These are phyloP conservation scores for Blastobotrys apis DNA, from an alignment of 1,139 yeast species.

Conservation along the genomic window DNA sequence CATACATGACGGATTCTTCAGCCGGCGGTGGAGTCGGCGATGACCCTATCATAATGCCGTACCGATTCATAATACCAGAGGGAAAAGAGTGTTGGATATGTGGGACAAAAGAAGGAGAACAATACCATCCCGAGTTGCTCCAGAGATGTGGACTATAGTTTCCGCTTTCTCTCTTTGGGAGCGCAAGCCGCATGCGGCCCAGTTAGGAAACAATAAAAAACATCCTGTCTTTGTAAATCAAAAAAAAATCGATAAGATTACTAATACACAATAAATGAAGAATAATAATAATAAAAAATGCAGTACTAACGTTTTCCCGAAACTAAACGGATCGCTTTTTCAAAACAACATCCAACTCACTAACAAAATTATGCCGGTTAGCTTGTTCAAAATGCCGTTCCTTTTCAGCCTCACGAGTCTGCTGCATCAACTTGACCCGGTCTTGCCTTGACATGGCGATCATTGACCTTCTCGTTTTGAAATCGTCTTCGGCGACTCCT, in stretches of 20 bases:
- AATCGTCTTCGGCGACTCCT: constrained; percentile 24
- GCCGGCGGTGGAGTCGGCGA: background rate
- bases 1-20: background rate
- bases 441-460: constrained; percentile 26
- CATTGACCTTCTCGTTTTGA: constrained; percentile 4
- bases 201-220: background rate
- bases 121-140: too few species aligned
- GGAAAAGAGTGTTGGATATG: too few species aligned
- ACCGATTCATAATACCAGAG: too few species aligned
- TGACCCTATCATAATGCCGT: too few species aligned
- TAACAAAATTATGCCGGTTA: constrained; percentile 23
- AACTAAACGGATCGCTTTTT: constrained; percentile 9
- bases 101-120: too few species aligned
- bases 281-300: constrained; percentile 1
- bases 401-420: constrained; percentile 22
- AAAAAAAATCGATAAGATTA: background rate
- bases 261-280: background rate
- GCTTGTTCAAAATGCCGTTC: constrained; percentile 16
- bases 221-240: background rate
- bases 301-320: background rate
- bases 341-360: constrained; percentile 28
- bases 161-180: too few species aligned
- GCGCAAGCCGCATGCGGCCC: background rate
- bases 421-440: constrained; percentile 27
- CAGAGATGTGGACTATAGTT: too few species aligned